Evolutionary conservation across 106 monocot genomes (phyloP).

Genomic region (Triglochin maritima): DNA sequence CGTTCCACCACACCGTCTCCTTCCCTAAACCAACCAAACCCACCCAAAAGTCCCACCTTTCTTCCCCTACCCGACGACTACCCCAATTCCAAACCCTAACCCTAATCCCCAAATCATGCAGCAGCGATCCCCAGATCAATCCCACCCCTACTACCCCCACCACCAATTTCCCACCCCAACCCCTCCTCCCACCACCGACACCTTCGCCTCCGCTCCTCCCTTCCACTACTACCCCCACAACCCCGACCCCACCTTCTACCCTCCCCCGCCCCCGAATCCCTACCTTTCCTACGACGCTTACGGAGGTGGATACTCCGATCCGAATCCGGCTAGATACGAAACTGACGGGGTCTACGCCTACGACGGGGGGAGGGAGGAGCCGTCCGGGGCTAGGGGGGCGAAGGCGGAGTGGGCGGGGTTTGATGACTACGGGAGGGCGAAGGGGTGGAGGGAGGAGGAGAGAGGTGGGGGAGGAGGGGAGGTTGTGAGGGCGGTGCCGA

Average conservation of each 20-base stretch:
- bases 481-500: constrained; percentile 64
- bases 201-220: neutral
- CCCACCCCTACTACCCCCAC: neutral
- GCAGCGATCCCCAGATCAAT: neutral
- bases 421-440: constrained; percentile 32
- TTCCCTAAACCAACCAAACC: too few species aligned
- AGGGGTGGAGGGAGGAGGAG: constrained; percentile 12
- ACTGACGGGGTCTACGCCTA: constrained; percentile 60
- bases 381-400: constrained; percentile 11
- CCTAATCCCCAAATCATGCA: too few species aligned
- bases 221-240: neutral
- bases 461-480: constrained; percentile 24
- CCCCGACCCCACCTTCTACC: neutral
- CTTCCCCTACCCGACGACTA: too few species aligned
- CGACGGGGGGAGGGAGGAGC: constrained; percentile 37
- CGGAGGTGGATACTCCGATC: neutral
- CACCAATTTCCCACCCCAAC: neutral
- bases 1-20: too few species aligned
- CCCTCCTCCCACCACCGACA: neutral
- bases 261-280: neutral
- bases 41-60: too few species aligned
- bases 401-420: constrained; percentile 9
- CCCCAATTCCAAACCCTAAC: too few species aligned
- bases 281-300: neutral
- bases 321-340: neutral